These are phyloP conservation scores for Aspergillus viridinutans DNA, from an alignment of 2,329 filamentous ascomycete genomes.

Conservation along the genomic window DNA sequence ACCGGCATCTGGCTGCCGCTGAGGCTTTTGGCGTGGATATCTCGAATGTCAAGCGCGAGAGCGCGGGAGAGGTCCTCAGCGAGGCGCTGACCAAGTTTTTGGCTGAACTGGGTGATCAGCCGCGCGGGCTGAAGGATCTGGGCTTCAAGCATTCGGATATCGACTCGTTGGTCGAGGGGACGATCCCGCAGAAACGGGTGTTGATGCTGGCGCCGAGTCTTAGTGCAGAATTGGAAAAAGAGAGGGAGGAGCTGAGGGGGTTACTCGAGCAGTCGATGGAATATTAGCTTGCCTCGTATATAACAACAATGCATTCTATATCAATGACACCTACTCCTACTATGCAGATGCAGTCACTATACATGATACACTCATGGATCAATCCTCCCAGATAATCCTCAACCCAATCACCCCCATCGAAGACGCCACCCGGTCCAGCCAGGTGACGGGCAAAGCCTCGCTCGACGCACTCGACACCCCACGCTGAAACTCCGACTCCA, in stretches of 20 bases:
- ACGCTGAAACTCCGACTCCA: conserved; percentile 23
- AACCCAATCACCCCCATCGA: conserved; percentile 31
- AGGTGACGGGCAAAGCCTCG: conserved; percentile 18
- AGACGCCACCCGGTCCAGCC: conserved; percentile 30
- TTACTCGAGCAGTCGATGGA: conserved; percentile 64
- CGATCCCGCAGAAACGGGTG: conserved; percentile 85
- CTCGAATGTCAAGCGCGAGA: conserved; percentile 79
- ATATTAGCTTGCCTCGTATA: conserved; percentile 36
- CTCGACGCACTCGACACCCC: conserved; percentile 17
- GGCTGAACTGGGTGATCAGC: conserved; percentile 81
- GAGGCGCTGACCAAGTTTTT: conserved; percentile 82
- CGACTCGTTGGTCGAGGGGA: conserved; percentile 84
- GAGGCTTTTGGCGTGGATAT: conserved; percentile 90
- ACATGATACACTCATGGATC: too few relatives aligned
- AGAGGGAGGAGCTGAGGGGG: conserved; percentile 65
- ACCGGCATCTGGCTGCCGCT: conserved; percentile 83
- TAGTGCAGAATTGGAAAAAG: conserved; percentile 62
- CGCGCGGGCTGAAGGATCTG: conserved; percentile 74
- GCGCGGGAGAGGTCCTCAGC: conserved; percentile 79
- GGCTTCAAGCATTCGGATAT: conserved; percentile 75
- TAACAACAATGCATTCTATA: too few relatives aligned
- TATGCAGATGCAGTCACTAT: too few relatives aligned
- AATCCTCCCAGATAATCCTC: conserved; percentile 9
- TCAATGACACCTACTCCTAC: too few relatives aligned
- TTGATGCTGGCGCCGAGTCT: conserved; percentile 86